These are phyloP conservation scores for Mycena polygramma DNA, from an alignment of 768 basidiomycete species.

Conservation along the genomic window DNA sequence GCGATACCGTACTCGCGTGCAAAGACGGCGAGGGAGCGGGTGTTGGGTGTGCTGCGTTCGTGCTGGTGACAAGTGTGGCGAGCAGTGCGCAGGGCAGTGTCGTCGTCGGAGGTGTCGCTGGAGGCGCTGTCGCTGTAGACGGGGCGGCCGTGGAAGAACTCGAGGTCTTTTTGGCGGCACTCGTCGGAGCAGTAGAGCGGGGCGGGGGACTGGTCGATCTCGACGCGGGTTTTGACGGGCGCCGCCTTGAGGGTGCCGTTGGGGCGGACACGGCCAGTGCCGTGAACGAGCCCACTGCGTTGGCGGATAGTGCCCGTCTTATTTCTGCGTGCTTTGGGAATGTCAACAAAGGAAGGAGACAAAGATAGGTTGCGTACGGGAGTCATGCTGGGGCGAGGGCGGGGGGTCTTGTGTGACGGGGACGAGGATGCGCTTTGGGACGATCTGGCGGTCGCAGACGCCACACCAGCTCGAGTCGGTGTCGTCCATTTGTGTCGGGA, in stretches of 20 bases:
- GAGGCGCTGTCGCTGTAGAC: constrained; percentile 62
- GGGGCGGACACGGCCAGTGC: constrained; percentile 73
- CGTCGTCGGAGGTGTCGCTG: constrained; percentile 57
- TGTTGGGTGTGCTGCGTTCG: constrained; percentile 55
- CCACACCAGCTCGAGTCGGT: constrained; percentile 71
- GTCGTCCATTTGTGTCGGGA: constrained; percentile 43
- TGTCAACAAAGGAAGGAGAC: constrained; percentile 48
- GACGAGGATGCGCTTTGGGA: constrained; percentile 79
- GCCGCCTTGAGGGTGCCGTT: constrained; percentile 65
- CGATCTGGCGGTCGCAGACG: constrained; percentile 80
- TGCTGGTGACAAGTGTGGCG: constrained; percentile 32
- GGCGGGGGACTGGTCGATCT: constrained; percentile 85
- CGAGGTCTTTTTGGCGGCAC: constrained; percentile 74
- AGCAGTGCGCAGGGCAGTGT: constrained; percentile 52
- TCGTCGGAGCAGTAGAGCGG: constrained; percentile 89
- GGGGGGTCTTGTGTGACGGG: constrained; percentile 49
- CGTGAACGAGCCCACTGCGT: constrained; percentile 70
- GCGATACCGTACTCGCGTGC: constrained; percentile 56
- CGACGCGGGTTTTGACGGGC: constrained; percentile 67
- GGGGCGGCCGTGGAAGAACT: constrained; percentile 53
- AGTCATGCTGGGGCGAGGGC: constrained; percentile 37
- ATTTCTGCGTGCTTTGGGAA: constrained; percentile 43
- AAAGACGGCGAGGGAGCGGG: constrained; percentile 53
- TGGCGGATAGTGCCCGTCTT: constrained; percentile 53
- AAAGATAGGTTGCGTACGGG: constrained; percentile 29